Evolutionary conservation across 495 filamentous ascomycete genomes (phyloP), one percentile per base, ranked within the genome.

Genomic region (Aspergillus ellipticus): DNA sequence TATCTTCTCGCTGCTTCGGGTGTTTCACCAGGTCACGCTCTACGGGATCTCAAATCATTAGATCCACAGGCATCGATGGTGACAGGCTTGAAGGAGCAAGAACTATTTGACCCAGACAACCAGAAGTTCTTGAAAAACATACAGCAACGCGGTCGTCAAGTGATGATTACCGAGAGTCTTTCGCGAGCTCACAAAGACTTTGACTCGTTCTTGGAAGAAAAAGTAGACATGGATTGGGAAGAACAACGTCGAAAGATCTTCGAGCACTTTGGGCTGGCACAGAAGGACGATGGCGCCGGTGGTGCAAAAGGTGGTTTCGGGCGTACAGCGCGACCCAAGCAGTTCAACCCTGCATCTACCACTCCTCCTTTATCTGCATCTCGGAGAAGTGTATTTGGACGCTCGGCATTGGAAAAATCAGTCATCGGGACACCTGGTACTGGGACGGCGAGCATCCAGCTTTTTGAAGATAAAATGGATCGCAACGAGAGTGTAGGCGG

Each of bases 171-270:
- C 17, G 91, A 97, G 61, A 89, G 91, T 19, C 79, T 96, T 57
- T 83, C 91, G 60, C 84, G 92, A 53, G 90, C 91, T 13, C 85
- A 90, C 39, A 84, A 83, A 16, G 93, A 97, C 64, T 97, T 99
- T 60, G 91, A 99, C 66, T 69, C 80, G 37, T 97, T 95, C 68
- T 74, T 99, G 42, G 94, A 97, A 66, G 92, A 96, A 59, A 93
- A 94, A 65, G 86, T 97, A 6, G 89, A 90, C 7, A 86, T 94
- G 77, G 89, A 97, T 68, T 97, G 93, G 93, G 91, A 97, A 53
- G 84, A 86, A 6, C 94, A 97, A 72, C 86, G 92, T 35, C 88
- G 86, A 66, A 85, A 85, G 51, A 96, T 97, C 50, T 96, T 96
- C 67, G 84, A 96, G 63, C 94, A 99, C 66, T 97, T 99, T 67